These are phyloP conservation scores for Westerdykella aurantiaca DNA, from an alignment of 2,329 filamentous ascomycete species.

Conservation along the genomic window DNA sequence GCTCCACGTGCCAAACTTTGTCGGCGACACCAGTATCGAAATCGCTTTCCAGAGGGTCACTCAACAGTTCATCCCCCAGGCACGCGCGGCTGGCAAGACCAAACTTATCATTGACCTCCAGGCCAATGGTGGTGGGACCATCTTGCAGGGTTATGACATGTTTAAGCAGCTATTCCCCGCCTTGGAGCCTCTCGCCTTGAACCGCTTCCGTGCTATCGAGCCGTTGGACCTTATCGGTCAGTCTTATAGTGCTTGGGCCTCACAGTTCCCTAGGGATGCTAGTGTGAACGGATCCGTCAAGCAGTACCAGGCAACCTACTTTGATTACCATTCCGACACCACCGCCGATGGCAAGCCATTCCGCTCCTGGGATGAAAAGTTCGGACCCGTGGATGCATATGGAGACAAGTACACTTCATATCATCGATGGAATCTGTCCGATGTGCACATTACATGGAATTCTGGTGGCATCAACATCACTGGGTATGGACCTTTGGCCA, in stretches of 20 bases:
- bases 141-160: slow-evolving; percentile 56
- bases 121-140: slow-evolving; percentile 55
- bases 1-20: slow-evolving; percentile 40
- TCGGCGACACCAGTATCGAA: slow-evolving; percentile 16
- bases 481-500: slow-evolving; percentile 31
- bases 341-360: slow-evolving; percentile 49
- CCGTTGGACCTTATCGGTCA: slow-evolving; percentile 43
- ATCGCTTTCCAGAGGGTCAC: slow-evolving; percentile 38
- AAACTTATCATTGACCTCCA: slow-evolving; percentile 57
- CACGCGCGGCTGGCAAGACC: slow-evolving; percentile 48
- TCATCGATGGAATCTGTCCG: slow-evolving; percentile 34
- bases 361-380: slow-evolving; percentile 42
- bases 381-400: slow-evolving; percentile 26
- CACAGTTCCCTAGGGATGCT: slow-evolving; percentile 27
- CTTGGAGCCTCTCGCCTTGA: slow-evolving; percentile 46
- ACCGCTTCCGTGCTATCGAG: slow-evolving; percentile 48
- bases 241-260: slow-evolving; percentile 31
- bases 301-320: slow-evolving; percentile 38
- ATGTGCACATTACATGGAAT: slow-evolving; percentile 21
- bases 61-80: slow-evolving; percentile 38
- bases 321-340: slow-evolving; percentile 44
- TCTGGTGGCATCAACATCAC: slow-evolving; percentile 35
- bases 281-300: slow-evolving; percentile 33
- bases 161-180: slow-evolving; percentile 54
- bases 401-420: slow-evolving; percentile 28